A percentile compares a stretch with the other conserved stretches of the same genome.
These are phyloP conservation scores for Lactifluus hygrophoroides DNA, from an alignment of 768 basidiomycete genomes.

Conservation along the genomic window DNA sequence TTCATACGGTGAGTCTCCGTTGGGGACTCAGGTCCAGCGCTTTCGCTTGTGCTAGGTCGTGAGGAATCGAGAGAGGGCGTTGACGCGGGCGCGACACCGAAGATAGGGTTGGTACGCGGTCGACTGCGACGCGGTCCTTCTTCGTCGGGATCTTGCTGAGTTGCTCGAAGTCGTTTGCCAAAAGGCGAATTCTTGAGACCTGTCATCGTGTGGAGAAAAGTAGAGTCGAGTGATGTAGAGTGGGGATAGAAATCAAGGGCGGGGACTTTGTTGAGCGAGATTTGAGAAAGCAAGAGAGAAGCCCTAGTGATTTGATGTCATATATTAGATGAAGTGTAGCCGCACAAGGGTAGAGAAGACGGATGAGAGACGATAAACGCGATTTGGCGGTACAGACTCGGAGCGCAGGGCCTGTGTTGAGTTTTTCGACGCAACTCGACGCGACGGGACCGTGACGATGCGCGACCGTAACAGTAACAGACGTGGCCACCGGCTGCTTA, in stretches of 20 bases:
- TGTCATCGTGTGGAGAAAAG: slow-evolving; percentile 40
- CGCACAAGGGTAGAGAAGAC: neutral
- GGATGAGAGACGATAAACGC: neutral
- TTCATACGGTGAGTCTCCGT: slow-evolving; percentile 21
- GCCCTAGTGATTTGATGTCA: slow-evolving; percentile 12
- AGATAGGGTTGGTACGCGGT: slow-evolving; percentile 45
- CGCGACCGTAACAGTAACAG: no score
- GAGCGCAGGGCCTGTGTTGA: neutral
- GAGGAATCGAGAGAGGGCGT: slow-evolving; percentile 51
- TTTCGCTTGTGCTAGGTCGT: slow-evolving; percentile 46
- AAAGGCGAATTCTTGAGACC: slow-evolving; percentile 79
- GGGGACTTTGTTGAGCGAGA: neutral
- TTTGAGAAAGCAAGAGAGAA: slow-evolving; percentile 14
- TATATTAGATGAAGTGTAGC: slow-evolving; percentile 7
- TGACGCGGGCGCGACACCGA: slow-evolving; percentile 39
- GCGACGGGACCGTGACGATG: slow-evolving; percentile 14
- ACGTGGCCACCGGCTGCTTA: no score
- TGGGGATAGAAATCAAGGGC: slow-evolving; percentile 19
- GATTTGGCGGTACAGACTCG: no score
- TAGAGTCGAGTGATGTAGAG: slow-evolving; percentile 15
- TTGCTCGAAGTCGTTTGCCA: slow-evolving; percentile 72
- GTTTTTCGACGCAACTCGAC: slow-evolving; percentile 9
- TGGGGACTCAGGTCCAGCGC: slow-evolving; percentile 39
- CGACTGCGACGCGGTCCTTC: slow-evolving; percentile 43
- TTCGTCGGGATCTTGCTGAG: slow-evolving; percentile 54